Conservation (phyloP, 1,139 yeast genomes). For the Arxiozyma slooffiae region DNA sequence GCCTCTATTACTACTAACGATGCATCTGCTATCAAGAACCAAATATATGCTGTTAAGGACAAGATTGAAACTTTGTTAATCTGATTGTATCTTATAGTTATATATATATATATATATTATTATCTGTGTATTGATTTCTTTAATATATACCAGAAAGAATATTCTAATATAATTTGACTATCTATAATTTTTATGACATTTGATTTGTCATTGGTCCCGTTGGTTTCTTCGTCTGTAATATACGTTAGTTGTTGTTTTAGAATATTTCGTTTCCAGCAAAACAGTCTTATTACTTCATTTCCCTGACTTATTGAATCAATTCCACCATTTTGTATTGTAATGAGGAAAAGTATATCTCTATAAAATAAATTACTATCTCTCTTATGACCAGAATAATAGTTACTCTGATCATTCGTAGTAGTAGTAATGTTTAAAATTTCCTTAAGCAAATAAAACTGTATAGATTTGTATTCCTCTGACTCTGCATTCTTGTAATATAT, state of each 20-base stretch:
- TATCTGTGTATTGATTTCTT: background rate
- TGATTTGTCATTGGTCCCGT: background rate
- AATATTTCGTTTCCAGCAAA: background rate
- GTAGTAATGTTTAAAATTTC: conserved; percentile 5
- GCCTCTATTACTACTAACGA: conserved; percentile 98
- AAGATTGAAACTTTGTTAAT: conserved; percentile 96
- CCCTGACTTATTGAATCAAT: conserved; percentile 6
- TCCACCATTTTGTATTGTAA: conserved; percentile 12
- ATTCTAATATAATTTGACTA: background rate
- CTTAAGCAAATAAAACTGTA: conserved; percentile 5
- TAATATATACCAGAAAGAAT: background rate
- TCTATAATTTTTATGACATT: background rate
- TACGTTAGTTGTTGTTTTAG: conserved; percentile 1
- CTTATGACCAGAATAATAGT: background rate
- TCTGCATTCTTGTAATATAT: conserved; percentile 1
- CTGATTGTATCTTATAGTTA: conserved; percentile 33
- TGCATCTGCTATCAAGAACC: conserved; percentile 94
- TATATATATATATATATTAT: background rate
- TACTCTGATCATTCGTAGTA: background rate
- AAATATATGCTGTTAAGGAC: conserved; percentile 95
- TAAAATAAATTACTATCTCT: background rate
- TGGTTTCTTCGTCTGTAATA: conserved; percentile 4
- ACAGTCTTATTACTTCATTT: background rate
- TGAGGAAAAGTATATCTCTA: conserved; percentile 6
- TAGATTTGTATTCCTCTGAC: conserved; percentile 4